Evolutionary conservation across 768 basidiomycete species (phyloP), one percentile per base, ranked within the genome.

Genomic region (Pisolithus marmoratus): DNA sequence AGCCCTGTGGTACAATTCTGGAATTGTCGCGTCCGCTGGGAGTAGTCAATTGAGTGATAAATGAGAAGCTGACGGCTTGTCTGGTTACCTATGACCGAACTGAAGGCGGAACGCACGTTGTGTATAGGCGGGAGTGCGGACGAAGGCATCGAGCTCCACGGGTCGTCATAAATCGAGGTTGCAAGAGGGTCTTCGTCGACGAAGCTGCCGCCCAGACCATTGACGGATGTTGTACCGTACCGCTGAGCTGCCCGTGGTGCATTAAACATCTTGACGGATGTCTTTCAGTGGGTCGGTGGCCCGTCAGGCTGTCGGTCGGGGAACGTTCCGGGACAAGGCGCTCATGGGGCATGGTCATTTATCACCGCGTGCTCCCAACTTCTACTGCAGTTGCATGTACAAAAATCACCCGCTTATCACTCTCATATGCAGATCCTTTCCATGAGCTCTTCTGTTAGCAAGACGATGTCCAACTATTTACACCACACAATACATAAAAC

Each of bases 1-100:
- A 11, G 92, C 81, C 43, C 75, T 75, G 54, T 81, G 78, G 70
- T 96, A 96, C 46, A 86, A 76, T 17, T 81, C 68, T 23, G 93
- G 93, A 12, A 92, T 83, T 22, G 83, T 84, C 40, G 89, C 90
- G 67, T 88, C 85, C 52, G 82, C 90, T 92, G 63, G 23, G 54
- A 37, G 50, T 46, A 46, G 46, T 46, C 29, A 37, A 31, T 9
- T 67, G 22, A 63, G 52, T 31, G 50, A 45, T 17, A 26, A 34
- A 27, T 40, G 7, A 37, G 22, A 26, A 2, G 11, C 43, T 4
- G 12, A 37, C 22, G 26, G 23, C 36, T 31, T 8, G 3, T 8
- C 48, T 17, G 14, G 40, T 55, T 59, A 85, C 86, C 85, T 63
- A 89, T 87, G 8, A 88, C 84, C 43, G 83, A 78, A 60, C 76